A percentile compares a stretch with the other conserved stretches of the same genome.
phyloP scores from a whole-genome alignment of 2,329 filamentous ascomycete species.

The Penicillium sp. region DNA sequence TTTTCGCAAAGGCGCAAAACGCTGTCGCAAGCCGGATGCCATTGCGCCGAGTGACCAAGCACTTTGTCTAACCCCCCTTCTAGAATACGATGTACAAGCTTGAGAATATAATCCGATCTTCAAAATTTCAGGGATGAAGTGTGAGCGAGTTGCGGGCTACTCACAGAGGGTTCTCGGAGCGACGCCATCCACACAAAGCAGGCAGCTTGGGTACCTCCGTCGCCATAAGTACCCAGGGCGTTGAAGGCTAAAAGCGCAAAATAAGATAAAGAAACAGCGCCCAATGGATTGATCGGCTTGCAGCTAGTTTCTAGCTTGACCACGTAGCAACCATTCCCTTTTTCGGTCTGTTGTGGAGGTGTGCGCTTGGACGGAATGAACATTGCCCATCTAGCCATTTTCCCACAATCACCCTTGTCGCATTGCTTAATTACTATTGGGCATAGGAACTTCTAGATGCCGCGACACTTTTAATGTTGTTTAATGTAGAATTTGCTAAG shows the following conservation, averaged over 20 bases:
- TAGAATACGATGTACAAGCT: not conserved
- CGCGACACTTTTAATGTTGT: constrained; percentile 16
- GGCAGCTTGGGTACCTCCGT: constrained; percentile 3
- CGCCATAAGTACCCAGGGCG: not conserved
- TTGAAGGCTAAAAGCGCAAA: not conserved
- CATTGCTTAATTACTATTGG: constrained; percentile 12
- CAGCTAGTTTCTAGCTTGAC: constrained; percentile 11
- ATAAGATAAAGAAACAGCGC: constrained; percentile 7
- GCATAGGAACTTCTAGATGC: not conserved
- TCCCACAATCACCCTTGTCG: constrained; percentile 18
- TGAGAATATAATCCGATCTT: constrained; percentile 4
- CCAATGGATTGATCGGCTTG: constrained; percentile 9
- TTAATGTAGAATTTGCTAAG: constrained; percentile 5
- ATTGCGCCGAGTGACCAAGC: constrained; percentile 26
- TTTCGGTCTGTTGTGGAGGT: constrained; percentile 7
- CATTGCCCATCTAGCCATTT: constrained; percentile 10
- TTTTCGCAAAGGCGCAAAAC: constrained; percentile 27
- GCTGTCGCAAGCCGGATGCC: constrained; percentile 25
- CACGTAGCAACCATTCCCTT: constrained; percentile 9
- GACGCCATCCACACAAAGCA: constrained; percentile 3
- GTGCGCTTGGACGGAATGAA: constrained; percentile 7
- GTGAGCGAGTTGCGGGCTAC: not conserved
- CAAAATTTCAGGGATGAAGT: not conserved
- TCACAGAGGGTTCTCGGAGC: not conserved
- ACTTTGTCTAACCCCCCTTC: constrained; percentile 16